These are phyloP conservation scores for Musa troglodytarum DNA, from an alignment of 176 grass and related monocot species.

Conservation along the genomic window DNA sequence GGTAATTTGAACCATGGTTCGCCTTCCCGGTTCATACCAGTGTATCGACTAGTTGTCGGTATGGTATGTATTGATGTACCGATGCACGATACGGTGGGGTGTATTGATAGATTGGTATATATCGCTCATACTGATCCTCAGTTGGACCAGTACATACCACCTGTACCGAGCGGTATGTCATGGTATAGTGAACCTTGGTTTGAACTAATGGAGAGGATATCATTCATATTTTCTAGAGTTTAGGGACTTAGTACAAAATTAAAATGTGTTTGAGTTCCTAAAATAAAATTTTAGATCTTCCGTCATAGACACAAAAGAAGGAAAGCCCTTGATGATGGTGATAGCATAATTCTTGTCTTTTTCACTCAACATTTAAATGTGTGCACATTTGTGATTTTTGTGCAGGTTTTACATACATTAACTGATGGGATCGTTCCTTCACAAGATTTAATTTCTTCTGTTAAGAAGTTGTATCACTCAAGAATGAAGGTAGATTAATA, in stretches of 20 bases:
- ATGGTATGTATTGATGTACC: too few species aligned
- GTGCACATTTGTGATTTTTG: neutral
- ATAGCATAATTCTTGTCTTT: neutral
- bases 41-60: too few species aligned
- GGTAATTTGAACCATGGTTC: too few species aligned
- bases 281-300: neutral
- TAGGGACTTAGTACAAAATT: neutral
- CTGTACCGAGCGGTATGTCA: too few species aligned
- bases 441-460: conserved; percentile 65
- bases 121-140: too few species aligned
- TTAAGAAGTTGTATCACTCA: conserved; percentile 66
- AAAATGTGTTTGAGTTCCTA: neutral
- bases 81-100: too few species aligned
- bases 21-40: too few species aligned
- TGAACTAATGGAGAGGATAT: neutral
- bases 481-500: conserved; percentile 61
- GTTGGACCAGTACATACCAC: too few species aligned
- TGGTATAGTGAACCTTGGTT: neutral
- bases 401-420: conserved; percentile 78
- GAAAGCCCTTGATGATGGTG: neutral
- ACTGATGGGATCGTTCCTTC: conserved; percentile 64
- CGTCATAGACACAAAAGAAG: neutral
- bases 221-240: neutral
- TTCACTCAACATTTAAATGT: neutral
- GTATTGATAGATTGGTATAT: too few species aligned